Percentiles rank a stretch among this genome's conserved stretches.
Evolutionary conservation across 2,329 filamentous ascomycete species (phyloP).

Genomic region (Monosporascus sp.): DNA sequence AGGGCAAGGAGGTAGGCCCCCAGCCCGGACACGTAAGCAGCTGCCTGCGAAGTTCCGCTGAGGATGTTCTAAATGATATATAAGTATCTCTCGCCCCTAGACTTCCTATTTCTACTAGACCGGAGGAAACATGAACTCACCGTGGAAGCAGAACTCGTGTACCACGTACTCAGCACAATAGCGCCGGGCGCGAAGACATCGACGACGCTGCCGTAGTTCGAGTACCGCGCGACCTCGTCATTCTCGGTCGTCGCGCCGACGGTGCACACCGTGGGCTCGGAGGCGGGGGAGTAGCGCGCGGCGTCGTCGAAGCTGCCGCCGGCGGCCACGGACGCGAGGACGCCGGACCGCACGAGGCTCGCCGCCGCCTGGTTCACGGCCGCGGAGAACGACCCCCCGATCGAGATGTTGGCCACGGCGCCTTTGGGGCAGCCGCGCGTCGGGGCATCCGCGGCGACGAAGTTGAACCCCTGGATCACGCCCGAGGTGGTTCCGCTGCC

Average conservation of each 20-base stretch:
- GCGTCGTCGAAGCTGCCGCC: constrained; percentile 42
- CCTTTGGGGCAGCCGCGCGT: constrained; percentile 29
- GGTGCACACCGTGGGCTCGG: constrained; percentile 42
- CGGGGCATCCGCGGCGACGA: constrained; percentile 38
- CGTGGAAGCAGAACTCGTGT: constrained; percentile 18
- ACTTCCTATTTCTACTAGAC: too few relatives aligned
- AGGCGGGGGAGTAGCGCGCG: constrained; percentile 40
- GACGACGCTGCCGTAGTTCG: constrained; percentile 42
- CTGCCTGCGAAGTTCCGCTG: constrained; percentile 58
- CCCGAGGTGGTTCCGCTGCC: constrained; percentile 12
- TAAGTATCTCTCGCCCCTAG: too few relatives aligned
- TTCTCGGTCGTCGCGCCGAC: constrained; percentile 41
- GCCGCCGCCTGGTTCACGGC: constrained; percentile 46
- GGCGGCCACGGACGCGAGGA: constrained; percentile 49
- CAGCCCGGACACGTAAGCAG: constrained; percentile 56
- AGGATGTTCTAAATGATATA: constrained; percentile 38
- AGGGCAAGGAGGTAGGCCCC: constrained; percentile 49
- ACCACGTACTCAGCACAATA: constrained; percentile 36
- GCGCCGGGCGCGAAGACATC: constrained; percentile 40
- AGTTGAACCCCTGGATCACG: constrained; percentile 27
- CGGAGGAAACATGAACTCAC: too few relatives aligned
- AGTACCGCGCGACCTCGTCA: constrained; percentile 37
- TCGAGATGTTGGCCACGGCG: constrained; percentile 50
- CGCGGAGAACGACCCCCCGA: constrained; percentile 39
- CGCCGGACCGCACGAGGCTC: constrained; percentile 37